phyloP scores from a whole-genome alignment of 2,329 filamentous ascomycete species.

The Pseudodiploospora longispora region DNA sequence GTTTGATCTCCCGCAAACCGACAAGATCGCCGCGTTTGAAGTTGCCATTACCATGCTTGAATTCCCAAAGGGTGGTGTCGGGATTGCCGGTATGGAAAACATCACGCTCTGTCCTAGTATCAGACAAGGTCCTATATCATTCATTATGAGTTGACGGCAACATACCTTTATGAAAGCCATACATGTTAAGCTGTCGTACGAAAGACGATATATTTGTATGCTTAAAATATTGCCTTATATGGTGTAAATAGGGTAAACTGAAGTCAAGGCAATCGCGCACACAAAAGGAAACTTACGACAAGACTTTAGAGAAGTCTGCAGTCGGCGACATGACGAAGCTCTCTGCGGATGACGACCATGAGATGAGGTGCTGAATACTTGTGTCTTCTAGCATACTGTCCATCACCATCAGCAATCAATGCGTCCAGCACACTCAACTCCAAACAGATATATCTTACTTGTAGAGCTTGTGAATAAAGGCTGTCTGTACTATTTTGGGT shows the following conservation, averaged over 20 bases:
- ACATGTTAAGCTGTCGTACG: slow-evolving; percentile 97
- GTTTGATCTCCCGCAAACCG: slow-evolving; percentile 89
- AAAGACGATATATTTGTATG: slow-evolving; percentile 99
- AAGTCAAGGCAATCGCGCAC: neutral
- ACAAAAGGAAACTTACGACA: slow-evolving; percentile 64
- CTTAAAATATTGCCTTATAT: slow-evolving; percentile 86
- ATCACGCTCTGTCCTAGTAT: slow-evolving; percentile 68
- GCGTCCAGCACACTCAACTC: slow-evolving; percentile 72
- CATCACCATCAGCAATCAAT: neutral
- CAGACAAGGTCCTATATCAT: neutral
- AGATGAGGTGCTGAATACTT: slow-evolving; percentile 89
- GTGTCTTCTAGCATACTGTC: slow-evolving; percentile 91
- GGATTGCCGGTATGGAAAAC: slow-evolving; percentile 94
- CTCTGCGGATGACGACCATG: slow-evolving; percentile 87
- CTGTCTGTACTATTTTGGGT: slow-evolving; percentile 95
- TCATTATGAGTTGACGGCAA: neutral
- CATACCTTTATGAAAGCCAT: slow-evolving; percentile 95
- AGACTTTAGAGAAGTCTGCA: slow-evolving; percentile 93
- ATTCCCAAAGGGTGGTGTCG: slow-evolving; percentile 94
- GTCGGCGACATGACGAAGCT: slow-evolving; percentile 99
- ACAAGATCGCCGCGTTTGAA: slow-evolving; percentile 93
- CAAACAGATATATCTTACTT: slow-evolving; percentile 53
- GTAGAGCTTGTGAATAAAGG: slow-evolving; percentile 98
- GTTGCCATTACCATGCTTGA: slow-evolving; percentile 94
- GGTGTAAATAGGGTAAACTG: too few species aligned